phyloP scores from a whole-genome alignment of 2,329 filamentous ascomycete genomes.

The Pseudonectria buxi region DNA sequence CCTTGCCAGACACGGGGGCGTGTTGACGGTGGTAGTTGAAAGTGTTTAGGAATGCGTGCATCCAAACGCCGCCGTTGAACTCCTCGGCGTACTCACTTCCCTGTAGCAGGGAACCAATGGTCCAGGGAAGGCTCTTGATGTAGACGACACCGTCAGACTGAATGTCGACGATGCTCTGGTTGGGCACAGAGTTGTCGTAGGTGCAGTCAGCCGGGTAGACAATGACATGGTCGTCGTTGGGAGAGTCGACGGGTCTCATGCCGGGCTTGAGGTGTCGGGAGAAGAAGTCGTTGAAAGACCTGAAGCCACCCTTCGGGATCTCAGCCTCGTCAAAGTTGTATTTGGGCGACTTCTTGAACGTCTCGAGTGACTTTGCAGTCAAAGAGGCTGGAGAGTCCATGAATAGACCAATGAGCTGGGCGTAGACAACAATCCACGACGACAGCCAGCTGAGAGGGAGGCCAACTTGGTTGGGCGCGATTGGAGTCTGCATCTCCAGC shows the following conservation, averaged over 20 bases:
- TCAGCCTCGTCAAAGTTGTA: conserved; percentile 27
- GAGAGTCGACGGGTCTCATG: conserved; percentile 23
- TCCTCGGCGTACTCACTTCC: conserved; percentile 22
- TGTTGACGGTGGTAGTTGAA: conserved; percentile 38
- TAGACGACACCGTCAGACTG: conserved; percentile 20
- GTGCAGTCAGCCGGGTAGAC: conserved; percentile 31
- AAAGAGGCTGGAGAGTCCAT: conserved; percentile 28
- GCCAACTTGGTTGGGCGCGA: conserved; percentile 22
- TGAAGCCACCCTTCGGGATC: conserved; percentile 25
- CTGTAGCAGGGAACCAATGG: conserved; percentile 28
- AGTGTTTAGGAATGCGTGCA: conserved; percentile 33
- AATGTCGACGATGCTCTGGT: conserved; percentile 18
- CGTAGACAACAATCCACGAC: conserved; percentile 32
- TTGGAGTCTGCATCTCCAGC: conserved; percentile 12
- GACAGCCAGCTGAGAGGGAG: conserved; percentile 27
- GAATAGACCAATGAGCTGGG: conserved; percentile 28
- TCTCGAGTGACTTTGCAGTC: conserved; percentile 22
- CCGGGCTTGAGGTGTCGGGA: conserved; percentile 29
- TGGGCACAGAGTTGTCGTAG: conserved; percentile 21
- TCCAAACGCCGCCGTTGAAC: conserved; percentile 34
- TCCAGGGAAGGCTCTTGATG: conserved; percentile 33
- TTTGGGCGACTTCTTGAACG: conserved; percentile 24
- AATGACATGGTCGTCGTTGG: conserved; percentile 23
- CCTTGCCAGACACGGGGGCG: conserved; percentile 30
- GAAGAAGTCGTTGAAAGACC: conserved; percentile 36